Evolutionary conservation across 208 protist genomes (phyloP).

Genomic region (Porcisia deanei): DNA sequence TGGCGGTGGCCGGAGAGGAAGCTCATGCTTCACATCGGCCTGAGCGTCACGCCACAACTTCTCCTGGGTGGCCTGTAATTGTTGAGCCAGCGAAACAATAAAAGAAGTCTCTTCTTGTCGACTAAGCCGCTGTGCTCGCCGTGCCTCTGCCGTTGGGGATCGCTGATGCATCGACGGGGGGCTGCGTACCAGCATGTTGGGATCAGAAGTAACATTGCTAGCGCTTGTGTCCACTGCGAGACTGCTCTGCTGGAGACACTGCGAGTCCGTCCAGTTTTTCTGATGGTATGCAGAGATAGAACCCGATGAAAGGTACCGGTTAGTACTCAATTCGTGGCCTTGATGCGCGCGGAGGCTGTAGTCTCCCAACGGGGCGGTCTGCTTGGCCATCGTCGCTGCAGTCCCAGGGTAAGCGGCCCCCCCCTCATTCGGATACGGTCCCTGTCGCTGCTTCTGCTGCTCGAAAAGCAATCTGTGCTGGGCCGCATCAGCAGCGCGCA

Average conservation of each 20-base stretch:
- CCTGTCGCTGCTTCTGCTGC: background rate
- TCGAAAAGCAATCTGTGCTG: constrained; percentile 4
- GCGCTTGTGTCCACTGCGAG: background rate
- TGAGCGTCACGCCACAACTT: constrained; percentile 23
- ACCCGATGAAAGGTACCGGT: background rate
- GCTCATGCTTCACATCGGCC: background rate
- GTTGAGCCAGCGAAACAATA: constrained; percentile 15
- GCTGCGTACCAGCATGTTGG: constrained; percentile 18
- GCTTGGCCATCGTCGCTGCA: background rate
- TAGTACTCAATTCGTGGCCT: background rate
- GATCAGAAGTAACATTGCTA: background rate
- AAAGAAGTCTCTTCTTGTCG: constrained; percentile 9
- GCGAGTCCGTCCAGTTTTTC: background rate
- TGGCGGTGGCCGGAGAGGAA: background rate
- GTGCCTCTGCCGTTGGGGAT: constrained; percentile 1
- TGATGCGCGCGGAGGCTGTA: background rate
- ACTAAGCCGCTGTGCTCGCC: background rate
- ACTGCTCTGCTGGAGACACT: background rate
- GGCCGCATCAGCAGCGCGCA: constrained; percentile 16
- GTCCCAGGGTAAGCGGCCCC: background rate
- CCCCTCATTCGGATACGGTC: background rate
- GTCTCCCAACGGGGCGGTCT: background rate
- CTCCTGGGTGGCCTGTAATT: constrained; percentile 14
- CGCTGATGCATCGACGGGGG: background rate
- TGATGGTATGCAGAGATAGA: background rate